phyloP scores from a whole-genome alignment of 2,329 filamentous ascomycete genomes.

The Passalora sequoiae region DNA sequence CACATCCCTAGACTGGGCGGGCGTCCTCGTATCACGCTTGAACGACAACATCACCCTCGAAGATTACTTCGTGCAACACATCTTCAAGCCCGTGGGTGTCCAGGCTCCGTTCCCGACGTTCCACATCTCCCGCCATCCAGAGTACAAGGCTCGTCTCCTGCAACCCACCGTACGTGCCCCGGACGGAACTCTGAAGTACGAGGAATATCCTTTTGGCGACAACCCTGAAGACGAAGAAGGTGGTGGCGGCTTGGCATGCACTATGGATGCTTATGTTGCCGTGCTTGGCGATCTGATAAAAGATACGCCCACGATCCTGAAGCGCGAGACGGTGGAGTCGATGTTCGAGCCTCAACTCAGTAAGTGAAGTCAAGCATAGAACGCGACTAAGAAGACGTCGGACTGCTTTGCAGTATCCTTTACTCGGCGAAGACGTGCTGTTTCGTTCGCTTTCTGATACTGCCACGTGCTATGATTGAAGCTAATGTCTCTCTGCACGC shows the following conservation, averaged over 20 bases:
- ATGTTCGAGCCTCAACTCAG: conserved; percentile 46
- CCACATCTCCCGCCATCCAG: conserved; percentile 11
- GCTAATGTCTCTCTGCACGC: too few relatives aligned
- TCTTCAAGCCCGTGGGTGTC: conserved; percentile 38
- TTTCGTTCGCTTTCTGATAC: too few relatives aligned
- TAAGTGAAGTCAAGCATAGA: too few relatives aligned
- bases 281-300: conserved; percentile 43
- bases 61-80: conserved; percentile 39
- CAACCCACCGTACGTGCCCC: neutral
- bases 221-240: conserved; percentile 10
- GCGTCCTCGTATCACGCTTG: conserved; percentile 43
- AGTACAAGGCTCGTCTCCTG: conserved; percentile 12
- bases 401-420: too few relatives aligned
- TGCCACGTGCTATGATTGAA: too few relatives aligned
- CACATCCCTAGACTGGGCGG: conserved; percentile 46
- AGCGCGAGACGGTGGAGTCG: conserved; percentile 34
- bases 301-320: conserved; percentile 45
- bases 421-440: too few relatives aligned
- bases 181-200: conserved; percentile 2
- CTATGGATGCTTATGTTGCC: conserved; percentile 37
- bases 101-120: conserved; percentile 29
- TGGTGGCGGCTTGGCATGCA: conserved; percentile 5
- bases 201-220: neutral
- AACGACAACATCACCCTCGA: conserved; percentile 36
- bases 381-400: too few relatives aligned